These are phyloP conservation scores for Schwanniomyces occidentalis DNA, from an alignment of 805 yeast species.

Conservation along the genomic window DNA sequence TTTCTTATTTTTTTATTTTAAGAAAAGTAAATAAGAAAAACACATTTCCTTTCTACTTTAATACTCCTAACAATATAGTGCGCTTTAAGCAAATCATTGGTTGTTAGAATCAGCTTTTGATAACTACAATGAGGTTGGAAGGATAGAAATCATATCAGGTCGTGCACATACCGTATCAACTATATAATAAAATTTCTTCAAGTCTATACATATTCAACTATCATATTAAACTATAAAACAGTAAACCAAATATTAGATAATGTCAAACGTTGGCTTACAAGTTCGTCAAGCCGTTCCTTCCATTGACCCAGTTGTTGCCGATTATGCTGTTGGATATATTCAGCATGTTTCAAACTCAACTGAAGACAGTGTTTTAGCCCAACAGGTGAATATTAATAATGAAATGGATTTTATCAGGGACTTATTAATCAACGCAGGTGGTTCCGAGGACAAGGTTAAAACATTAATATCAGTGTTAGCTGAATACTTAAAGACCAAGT, in stretches of 20 bases:
- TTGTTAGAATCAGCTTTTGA: too few relatives aligned
- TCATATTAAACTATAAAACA: too few relatives aligned
- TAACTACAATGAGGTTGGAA: too few relatives aligned
- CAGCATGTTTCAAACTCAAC: conserved; percentile 77
- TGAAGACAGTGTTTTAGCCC: conserved; percentile 79
- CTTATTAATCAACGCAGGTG: conserved; percentile 82
- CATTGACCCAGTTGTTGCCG: conserved; percentile 82
- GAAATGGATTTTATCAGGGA: conserved; percentile 71
- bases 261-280: conserved; percentile 50
- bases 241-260: conserved; percentile 13
- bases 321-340: conserved; percentile 90
- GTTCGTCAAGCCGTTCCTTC: conserved; percentile 85
- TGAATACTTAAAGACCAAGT: conserved; percentile 52
- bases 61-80: too few relatives aligned
- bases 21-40: too few relatives aligned
- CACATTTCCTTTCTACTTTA: too few relatives aligned
- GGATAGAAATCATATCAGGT: too few relatives aligned
- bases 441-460: conserved; percentile 55
- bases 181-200: too few relatives aligned
- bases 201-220: too few relatives aligned
- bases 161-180: too few relatives aligned
- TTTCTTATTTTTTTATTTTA: too few relatives aligned
- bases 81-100: too few relatives aligned
- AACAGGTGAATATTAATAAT: conserved; percentile 60
- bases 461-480: conserved; percentile 46